Evolutionary conservation across 352 stramenopile species (phyloP), one percentile per base, ranked within the genome.

Genomic region (Phytopythium helicoides): DNA sequence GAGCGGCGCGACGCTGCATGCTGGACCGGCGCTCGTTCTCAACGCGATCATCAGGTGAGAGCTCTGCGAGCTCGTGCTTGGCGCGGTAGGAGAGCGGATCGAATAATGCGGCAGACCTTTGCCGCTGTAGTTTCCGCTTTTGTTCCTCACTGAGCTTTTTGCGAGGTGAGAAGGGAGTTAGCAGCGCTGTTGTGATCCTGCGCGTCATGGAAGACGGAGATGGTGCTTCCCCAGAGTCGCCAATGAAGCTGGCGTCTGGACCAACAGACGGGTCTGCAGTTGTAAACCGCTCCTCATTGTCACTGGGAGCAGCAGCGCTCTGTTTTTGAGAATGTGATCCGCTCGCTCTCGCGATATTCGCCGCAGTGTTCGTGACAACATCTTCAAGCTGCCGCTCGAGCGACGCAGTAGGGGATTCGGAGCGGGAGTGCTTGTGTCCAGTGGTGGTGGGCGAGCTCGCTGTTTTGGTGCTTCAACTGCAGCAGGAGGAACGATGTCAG

Each of bases 11-110:
- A 0, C 87, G 58, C 47, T 76, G 71, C 23, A 85, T 70, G 10
- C 75, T 82, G 2, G 75, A 71, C 11, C 73, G 72, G 3, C 78
- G 73, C 34, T 92, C 81, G 39, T 90, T 86, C 11, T 76, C 58
- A 3, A 71, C 63, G n/a, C 79, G 73, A 28, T 83, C 60, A 38
- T 81, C 71, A 9, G 71, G 67, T 8, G 79, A 80, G 0, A 87
- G 39, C 22, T 60, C 77, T 0, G 81, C 77, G 23, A 92, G 66
- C 3, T 75, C 68, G 11, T 86, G 65, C 12, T 73, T 74, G 4
- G 66, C 60, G 28, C 65, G 58, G 71, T 92, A 92, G 22, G 69
- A 81, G 2, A 76, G 73, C n/a, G 68, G 58, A 4, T 79, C 67
- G 39, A 90, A 90, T n/a, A 77, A 60, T 21, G 62, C 54, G n/a